Evolutionary conservation across 2,329 filamentous ascomycete species (phyloP).

Genomic region (Aspergillus amoenus): DNA sequence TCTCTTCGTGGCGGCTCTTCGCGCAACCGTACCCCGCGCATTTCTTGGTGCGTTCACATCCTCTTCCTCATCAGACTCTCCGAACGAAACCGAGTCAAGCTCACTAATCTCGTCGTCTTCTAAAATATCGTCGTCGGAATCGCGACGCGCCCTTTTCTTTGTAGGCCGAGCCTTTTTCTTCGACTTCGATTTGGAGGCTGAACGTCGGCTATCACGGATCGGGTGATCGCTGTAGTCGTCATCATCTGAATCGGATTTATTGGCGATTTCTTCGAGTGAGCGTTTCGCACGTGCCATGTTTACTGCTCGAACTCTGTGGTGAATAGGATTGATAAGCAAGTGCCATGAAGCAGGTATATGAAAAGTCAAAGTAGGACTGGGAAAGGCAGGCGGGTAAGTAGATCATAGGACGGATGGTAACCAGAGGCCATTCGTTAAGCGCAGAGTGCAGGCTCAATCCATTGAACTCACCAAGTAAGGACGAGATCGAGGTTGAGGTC

Average conservation of each 20-base stretch:
- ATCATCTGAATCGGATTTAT: conserved; percentile 46
- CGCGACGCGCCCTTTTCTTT: conserved; percentile 42
- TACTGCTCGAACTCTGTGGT: background rate
- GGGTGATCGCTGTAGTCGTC: conserved; percentile 45
- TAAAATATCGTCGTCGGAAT: conserved; percentile 47
- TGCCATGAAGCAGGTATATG: background rate
- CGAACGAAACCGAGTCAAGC: conserved; percentile 40
- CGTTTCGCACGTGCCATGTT: conserved; percentile 41
- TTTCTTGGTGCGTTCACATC: conserved; percentile 51
- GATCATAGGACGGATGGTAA: background rate
- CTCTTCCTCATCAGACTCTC: conserved; percentile 48
- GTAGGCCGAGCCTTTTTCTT: conserved; percentile 35
- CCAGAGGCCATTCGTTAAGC: background rate
- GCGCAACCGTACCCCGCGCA: conserved; percentile 56
- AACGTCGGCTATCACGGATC: conserved; percentile 28
- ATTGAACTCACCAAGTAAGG: background rate
- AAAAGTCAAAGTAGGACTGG: background rate
- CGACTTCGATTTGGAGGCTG: conserved; percentile 29
- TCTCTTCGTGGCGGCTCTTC: conserved; percentile 55
- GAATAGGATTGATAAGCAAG: background rate
- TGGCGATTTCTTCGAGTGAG: conserved; percentile 43
- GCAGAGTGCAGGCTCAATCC: background rate
- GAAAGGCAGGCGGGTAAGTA: background rate
- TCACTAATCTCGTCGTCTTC: conserved; percentile 41
- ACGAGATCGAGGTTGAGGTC: background rate